Percentiles rank a stretch among this genome's conserved stretches.
Conservation (phyloP, 164 flowering plant species). For the Sextonia rubra region DNA sequence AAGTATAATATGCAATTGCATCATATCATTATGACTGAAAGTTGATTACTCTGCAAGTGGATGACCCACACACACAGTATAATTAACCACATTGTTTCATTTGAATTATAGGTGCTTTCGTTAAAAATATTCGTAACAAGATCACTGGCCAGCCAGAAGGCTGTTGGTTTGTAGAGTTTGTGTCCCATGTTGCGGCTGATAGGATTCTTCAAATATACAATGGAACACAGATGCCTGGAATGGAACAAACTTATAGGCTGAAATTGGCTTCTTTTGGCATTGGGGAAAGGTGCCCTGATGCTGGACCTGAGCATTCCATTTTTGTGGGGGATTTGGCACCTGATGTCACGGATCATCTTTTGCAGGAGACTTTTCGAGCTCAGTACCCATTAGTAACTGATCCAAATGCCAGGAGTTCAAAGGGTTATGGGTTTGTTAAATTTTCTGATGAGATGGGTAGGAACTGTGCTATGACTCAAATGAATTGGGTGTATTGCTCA, state of each 20-base stretch:
- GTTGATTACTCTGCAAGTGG: too few relatives aligned
- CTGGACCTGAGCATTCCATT: conserved; percentile 93
- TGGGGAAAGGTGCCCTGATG: conserved; percentile 82
- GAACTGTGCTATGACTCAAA: conserved; percentile 89
- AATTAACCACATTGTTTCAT: too few relatives aligned
- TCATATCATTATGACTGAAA: too few relatives aligned
- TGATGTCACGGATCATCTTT: conserved; percentile 88
- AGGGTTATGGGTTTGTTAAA: conserved; percentile 98
- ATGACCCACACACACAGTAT: too few relatives aligned
- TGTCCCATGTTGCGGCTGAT: conserved; percentile 86
- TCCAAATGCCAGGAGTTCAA: conserved; percentile 85
- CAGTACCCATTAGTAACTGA: conserved; percentile 92
- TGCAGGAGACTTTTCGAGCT: conserved; percentile 85
- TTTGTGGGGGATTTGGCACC: conserved; percentile 99
- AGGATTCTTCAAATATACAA: conserved; percentile 73
- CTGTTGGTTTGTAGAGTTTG: conserved; percentile 91
- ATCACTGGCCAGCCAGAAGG: conserved; percentile 97
- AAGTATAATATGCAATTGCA: too few relatives aligned
- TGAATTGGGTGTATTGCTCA: conserved; percentile 94
- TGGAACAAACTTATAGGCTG: conserved; percentile 74
- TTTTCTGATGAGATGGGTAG: conserved; percentile 90
- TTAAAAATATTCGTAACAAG: conserved; percentile 90
- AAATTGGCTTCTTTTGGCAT: conserved; percentile 98
- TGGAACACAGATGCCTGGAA: conserved; percentile 92
- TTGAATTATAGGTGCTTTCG: conserved; percentile 54